Conservation (phyloP, 2,329 filamentous ascomycete genomes). For the Didymosphaeria variabile region DNA sequence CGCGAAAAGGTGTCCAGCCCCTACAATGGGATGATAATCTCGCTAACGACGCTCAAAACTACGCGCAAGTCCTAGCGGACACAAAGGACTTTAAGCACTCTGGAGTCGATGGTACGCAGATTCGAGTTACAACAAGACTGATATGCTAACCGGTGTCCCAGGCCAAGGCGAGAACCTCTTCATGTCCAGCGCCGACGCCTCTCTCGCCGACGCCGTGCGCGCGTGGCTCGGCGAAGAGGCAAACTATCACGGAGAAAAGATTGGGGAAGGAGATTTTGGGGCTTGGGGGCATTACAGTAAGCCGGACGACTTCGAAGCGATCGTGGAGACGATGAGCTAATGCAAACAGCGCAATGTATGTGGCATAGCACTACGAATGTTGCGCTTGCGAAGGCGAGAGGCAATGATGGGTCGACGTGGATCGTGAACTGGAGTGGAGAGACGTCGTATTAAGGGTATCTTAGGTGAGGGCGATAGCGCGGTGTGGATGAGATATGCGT, state of each 20-base stretch:
- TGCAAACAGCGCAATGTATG: neutral
- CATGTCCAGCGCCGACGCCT: too few species aligned
- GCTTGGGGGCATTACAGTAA: neutral
- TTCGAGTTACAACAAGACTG: too few species aligned
- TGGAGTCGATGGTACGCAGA: too few species aligned
- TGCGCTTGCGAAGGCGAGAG: neutral
- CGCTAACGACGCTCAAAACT: neutral
- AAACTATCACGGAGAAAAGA: too few species aligned
- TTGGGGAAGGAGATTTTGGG: neutral
- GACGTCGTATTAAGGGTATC: neutral
- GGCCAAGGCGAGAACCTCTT: conserved; percentile 4
- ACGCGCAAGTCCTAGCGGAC: neutral
- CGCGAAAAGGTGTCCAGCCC: neutral
- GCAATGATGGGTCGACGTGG: neutral
- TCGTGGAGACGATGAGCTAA: neutral
- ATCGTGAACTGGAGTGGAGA: conserved; percentile 3
- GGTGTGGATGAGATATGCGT: too few species aligned
- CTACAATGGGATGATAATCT: neutral
- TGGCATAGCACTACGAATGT: conserved; percentile 1
- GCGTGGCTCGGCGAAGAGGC: neutral
- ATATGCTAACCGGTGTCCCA: neutral
- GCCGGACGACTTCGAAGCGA: neutral
- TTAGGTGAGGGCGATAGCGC: too few species aligned
- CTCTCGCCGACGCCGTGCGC: too few species aligned
- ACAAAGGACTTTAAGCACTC: neutral